Conservation (phyloP, 768 basidiomycete species). For the Pleurotus cornucopiae region DNA sequence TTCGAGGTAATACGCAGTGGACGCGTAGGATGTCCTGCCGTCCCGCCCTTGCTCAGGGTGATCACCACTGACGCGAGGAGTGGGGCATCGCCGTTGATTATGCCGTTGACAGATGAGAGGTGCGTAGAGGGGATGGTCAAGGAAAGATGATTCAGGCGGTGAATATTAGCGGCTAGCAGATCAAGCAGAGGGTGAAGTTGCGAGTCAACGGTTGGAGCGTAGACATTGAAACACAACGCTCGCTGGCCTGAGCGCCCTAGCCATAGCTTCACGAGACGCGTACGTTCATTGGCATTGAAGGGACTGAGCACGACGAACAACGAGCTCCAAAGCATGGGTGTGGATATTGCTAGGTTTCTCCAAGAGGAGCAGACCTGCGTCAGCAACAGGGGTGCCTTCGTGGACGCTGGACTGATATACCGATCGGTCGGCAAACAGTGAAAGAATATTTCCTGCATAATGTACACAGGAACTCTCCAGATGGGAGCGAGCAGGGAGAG, state of each 20-base stretch:
- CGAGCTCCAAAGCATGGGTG: constrained; percentile 19
- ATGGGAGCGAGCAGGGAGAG: constrained; percentile 10
- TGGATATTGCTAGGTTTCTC: constrained; percentile 16
- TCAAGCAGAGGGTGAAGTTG: constrained; percentile 11
- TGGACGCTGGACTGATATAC: constrained; percentile 12
- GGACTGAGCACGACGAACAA: constrained; percentile 14
- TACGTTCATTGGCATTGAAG: constrained; percentile 12
- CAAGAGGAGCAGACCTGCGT: constrained; percentile 20
- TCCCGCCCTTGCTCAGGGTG: neutral
- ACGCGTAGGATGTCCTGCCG: neutral
- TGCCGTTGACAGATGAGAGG: constrained; percentile 6
- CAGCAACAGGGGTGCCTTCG: constrained; percentile 18
- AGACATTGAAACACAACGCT: constrained; percentile 15
- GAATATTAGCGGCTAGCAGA: constrained; percentile 10
- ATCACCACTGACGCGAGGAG: constrained; percentile 15
- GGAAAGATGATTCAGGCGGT: constrained; percentile 16
- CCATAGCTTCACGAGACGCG: constrained; percentile 17
- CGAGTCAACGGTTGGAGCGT: constrained; percentile 14
- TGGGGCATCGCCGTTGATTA: constrained; percentile 12
- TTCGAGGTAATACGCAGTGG: neutral
- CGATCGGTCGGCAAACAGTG: constrained; percentile 15
- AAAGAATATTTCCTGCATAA: constrained; percentile 18
- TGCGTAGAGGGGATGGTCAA: constrained; percentile 11
- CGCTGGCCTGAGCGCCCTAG: constrained; percentile 12
- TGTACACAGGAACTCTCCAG: constrained; percentile 18